Evolutionary conservation across 1,284 basidiomycete species (phyloP).

Genomic region (Sanghuangporus sanghuang): DNA sequence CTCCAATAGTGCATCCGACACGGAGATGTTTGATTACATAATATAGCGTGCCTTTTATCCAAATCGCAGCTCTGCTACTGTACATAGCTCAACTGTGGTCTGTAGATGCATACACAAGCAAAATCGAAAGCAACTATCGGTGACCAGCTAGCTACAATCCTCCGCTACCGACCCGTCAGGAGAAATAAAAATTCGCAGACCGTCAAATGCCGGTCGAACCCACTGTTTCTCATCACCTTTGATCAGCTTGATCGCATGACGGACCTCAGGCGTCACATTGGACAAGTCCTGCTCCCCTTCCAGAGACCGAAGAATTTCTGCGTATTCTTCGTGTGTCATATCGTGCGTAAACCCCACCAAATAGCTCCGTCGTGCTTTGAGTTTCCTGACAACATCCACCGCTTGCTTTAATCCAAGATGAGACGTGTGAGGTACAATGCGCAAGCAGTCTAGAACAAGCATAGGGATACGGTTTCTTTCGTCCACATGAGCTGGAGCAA

Average conservation of each 20-base stretch:
- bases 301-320: constrained; percentile 39
- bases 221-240: constrained; percentile 44
- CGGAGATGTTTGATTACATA: constrained; percentile 1
- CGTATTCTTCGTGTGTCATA: constrained; percentile 63
- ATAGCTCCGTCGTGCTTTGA: constrained; percentile 58
- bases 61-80: not conserved
- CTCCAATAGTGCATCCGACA: not conserved
- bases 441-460: constrained; percentile 68
- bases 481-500: constrained; percentile 25
- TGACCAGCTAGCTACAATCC: not conserved
- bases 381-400: constrained; percentile 44
- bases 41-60: not conserved
- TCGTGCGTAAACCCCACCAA: constrained; percentile 70
- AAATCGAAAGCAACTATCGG: not conserved
- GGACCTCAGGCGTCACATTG: constrained; percentile 35
- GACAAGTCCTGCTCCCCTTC: constrained; percentile 30
- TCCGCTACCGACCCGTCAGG: constrained; percentile 43
- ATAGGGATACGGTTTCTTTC: constrained; percentile 35
- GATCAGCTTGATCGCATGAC: constrained; percentile 40
- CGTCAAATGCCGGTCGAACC: constrained; percentile 69
- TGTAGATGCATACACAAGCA: not conserved
- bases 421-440: constrained; percentile 56
- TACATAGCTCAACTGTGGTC: not conserved
- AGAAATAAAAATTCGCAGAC: constrained; percentile 47
- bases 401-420: constrained; percentile 67